Conservation (phyloP, 805 yeast genomes). For the Teunomyces kruisii region DNA sequence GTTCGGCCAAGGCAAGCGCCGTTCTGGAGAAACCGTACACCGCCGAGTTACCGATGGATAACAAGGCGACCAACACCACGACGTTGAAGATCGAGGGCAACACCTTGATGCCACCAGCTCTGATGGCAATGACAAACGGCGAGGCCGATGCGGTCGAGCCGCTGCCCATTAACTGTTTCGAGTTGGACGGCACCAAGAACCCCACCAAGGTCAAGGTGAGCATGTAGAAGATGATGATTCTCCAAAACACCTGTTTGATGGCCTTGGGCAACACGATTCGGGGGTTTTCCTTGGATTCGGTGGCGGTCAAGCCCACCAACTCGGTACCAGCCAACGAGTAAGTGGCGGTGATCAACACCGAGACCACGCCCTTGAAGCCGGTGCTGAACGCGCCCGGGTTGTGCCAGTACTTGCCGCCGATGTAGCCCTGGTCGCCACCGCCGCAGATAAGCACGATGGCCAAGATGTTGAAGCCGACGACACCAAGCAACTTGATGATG, state of each 20-base stretch:
- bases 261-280: constrained; percentile 40
- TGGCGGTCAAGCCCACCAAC: constrained; percentile 39
- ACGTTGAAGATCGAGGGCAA: constrained; percentile 45
- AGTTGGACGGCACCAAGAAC: constrained; percentile 37
- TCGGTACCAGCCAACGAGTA: constrained; percentile 46
- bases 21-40: constrained; percentile 46
- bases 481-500: constrained; percentile 35
- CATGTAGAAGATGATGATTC: constrained; percentile 41
- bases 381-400: constrained; percentile 36
- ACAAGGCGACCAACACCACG: constrained; percentile 38
- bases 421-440: constrained; percentile 36
- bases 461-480: constrained; percentile 41
- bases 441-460: constrained; percentile 42
- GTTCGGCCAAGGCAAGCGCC: constrained; percentile 38
- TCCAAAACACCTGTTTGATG: constrained; percentile 43
- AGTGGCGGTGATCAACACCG: constrained; percentile 40
- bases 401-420: constrained; percentile 40
- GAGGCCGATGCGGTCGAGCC: constrained; percentile 35
- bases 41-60: constrained; percentile 44
- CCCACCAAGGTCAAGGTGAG: constrained; percentile 40
- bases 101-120: constrained; percentile 39
- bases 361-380: constrained; percentile 37
- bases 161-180: constrained; percentile 23
- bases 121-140: constrained; percentile 45
- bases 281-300: constrained; percentile 37